A percentile compares a stretch with the other conserved stretches of the same genome.
phyloP scores from a whole-genome alignment of 177 flowering plant genomes.

The Tripterygium wilfordii region DNA sequence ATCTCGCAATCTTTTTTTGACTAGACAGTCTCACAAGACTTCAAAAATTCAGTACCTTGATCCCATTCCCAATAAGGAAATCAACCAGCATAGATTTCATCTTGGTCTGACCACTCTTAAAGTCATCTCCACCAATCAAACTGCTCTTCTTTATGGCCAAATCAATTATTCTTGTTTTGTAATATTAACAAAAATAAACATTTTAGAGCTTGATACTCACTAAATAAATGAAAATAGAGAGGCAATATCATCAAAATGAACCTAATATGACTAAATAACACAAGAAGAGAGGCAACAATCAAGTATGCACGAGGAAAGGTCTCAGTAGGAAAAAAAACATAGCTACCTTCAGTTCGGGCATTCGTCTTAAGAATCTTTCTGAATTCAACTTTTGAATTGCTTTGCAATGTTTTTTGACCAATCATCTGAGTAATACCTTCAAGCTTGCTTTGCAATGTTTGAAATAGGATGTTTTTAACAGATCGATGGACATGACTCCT shows the following conservation, averaged over 20 bases:
- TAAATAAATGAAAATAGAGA: too few species aligned
- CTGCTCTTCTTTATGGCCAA: slow-evolving; percentile 71
- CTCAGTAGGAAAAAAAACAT: too few species aligned
- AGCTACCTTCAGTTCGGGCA: slow-evolving; percentile 61
- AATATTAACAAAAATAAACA: too few species aligned
- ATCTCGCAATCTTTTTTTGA: too few species aligned
- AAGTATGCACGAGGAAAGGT: too few species aligned
- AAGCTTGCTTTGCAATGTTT: slow-evolving; percentile 61
- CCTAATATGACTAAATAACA: too few species aligned
- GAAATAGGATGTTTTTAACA: slow-evolving; percentile 52
- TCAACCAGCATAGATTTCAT: slow-evolving; percentile 97
- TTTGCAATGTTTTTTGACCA: slow-evolving; percentile 52
- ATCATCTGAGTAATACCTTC: slow-evolving; percentile 61
- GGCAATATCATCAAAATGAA: too few species aligned
- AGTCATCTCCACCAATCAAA: slow-evolving; percentile 97
- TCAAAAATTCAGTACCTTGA: slow-evolving; percentile 68
- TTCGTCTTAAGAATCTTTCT: slow-evolving; percentile 60
- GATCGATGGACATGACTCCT: slow-evolving; percentile 46
- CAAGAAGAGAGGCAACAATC: too few species aligned
- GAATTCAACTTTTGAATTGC: slow-evolving; percentile 44
- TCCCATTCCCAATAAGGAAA: slow-evolving; percentile 97
- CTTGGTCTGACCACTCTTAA: slow-evolving; percentile 99
- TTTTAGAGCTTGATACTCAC: too few species aligned
- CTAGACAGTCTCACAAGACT: too few species aligned
- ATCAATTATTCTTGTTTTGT: slow-evolving; percentile 82